Conservation (phyloP, 73 alveolate genomes). For the Diophrys appendiculata region DNA sequence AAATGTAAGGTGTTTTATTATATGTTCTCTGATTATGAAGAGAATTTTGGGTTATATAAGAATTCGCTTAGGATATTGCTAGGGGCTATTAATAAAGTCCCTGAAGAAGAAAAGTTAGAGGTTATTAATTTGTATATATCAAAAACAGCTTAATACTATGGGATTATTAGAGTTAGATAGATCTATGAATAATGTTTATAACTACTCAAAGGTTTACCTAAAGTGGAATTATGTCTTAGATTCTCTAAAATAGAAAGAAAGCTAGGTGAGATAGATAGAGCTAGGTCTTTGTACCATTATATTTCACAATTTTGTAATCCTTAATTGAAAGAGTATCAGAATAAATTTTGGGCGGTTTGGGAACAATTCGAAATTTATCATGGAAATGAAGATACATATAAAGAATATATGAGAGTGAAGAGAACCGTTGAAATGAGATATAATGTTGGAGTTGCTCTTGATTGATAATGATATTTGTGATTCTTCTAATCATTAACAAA, state of each 20-base stretch:
- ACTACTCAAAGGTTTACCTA: constrained; percentile 72
- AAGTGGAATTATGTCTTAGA: constrained; percentile 89
- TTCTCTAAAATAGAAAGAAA: constrained; percentile 93
- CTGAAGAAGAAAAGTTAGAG: constrained; percentile 77
- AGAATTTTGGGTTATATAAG: constrained; percentile 90
- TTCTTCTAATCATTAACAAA: no score
- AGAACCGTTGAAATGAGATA: constrained; percentile 78
- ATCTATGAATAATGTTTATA: constrained; percentile 90
- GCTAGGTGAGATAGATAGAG: constrained; percentile 97
- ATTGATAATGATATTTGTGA: not conserved
- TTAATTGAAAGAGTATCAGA: constrained; percentile 72
- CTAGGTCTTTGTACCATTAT: constrained; percentile 91
- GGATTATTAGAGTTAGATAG: constrained; percentile 88
- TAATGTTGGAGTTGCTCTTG: not conserved
- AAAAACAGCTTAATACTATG: constrained; percentile 89
- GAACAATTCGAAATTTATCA: constrained; percentile 93
- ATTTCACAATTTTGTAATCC: constrained; percentile 93
- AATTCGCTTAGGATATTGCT: constrained; percentile 89
- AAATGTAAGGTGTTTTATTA: constrained; percentile 85
- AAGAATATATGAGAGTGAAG: constrained; percentile 86
- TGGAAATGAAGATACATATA: constrained; percentile 93
- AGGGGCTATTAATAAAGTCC: constrained; percentile 87
- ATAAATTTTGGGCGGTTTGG: constrained; percentile 96
- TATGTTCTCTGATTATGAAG: constrained; percentile 96
- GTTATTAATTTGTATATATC: constrained; percentile 85